A percentile compares a stretch with the other conserved stretches of the same genome.
Conservation (phyloP, 192 early-diverging fungal species). For the Backusella tuberculispora region DNA sequence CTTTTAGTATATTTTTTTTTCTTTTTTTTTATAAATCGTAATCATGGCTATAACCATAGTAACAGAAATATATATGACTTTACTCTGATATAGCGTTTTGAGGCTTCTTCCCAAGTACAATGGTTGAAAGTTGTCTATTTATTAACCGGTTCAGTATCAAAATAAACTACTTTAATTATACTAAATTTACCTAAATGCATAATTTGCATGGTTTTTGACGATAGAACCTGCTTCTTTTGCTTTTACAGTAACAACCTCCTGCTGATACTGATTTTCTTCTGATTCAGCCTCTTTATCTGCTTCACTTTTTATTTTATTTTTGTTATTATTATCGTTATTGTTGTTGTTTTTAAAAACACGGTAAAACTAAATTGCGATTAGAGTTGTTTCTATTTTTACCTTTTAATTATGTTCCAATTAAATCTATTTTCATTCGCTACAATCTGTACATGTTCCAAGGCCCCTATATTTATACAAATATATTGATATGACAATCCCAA, state of each 20-base stretch:
- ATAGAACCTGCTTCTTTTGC: constrained; percentile 21
- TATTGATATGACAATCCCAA: neutral
- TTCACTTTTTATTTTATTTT: constrained; percentile 3
- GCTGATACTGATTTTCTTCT: constrained; percentile 3
- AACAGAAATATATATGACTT: neutral
- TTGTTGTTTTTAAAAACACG: neutral
- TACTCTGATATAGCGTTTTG: neutral
- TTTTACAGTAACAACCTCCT: constrained; percentile 1
- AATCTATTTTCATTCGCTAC: constrained; percentile 7
- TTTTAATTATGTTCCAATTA: constrained; percentile 25
- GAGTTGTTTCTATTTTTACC: neutral
- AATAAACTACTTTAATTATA: neutral
- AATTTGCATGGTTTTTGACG: constrained; percentile 22
- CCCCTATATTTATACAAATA: constrained; percentile 5
- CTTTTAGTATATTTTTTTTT: neutral
- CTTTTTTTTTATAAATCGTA: neutral
- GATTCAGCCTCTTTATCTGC: constrained; percentile 19
- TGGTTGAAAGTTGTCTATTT: constrained; percentile 24
- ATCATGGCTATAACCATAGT: too few relatives aligned
- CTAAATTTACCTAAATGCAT: constrained; percentile 19
- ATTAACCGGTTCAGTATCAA: neutral
- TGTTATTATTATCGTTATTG: neutral
- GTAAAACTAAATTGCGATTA: neutral
- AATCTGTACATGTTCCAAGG: constrained; percentile 26
- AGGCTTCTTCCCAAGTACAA: constrained; percentile 16